Conservation (phyloP, 805 yeast genomes). For the Candida nitratophila region DNA sequence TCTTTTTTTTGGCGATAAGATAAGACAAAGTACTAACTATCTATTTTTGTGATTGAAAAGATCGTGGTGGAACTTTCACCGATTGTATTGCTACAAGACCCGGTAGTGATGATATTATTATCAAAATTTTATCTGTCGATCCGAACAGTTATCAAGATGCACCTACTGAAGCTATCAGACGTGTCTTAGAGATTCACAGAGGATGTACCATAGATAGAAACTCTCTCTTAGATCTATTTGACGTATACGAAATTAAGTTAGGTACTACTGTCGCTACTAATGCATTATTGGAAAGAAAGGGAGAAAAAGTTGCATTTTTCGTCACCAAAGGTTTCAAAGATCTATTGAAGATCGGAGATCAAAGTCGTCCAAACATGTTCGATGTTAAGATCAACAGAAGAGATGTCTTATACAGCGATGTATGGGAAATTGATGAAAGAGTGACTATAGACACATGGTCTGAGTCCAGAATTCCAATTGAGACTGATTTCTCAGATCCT, state of each 20-base stretch:
- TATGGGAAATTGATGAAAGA: slow-evolving; percentile 2
- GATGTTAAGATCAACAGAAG: neutral
- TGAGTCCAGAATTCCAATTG: slow-evolving; percentile 1
- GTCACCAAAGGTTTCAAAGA: slow-evolving; percentile 19
- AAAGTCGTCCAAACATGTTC: slow-evolving; percentile 9
- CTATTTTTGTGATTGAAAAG: neutral
- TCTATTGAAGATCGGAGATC: slow-evolving; percentile 18
- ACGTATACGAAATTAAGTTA: neutral
- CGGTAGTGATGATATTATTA: neutral
- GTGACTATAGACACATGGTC: slow-evolving; percentile 9
- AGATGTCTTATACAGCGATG: slow-evolving; percentile 1
- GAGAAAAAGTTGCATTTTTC: slow-evolving; percentile 1
- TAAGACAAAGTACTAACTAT: neutral
- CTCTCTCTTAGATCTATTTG: neutral
- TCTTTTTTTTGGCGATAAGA: no score
- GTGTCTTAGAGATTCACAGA: slow-evolving; percentile 1
- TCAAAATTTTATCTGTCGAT: slow-evolving; percentile 1
- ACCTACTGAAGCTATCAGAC: neutral
- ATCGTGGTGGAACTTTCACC: slow-evolving; percentile 81
- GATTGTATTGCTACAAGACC: slow-evolving; percentile 35
- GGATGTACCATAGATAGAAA: neutral
- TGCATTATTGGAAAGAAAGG: slow-evolving; percentile 2
- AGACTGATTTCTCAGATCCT: slow-evolving; percentile 2
- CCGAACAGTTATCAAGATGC: slow-evolving; percentile 1
- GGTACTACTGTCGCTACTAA: slow-evolving; percentile 1